phyloP scores from a whole-genome alignment of 2,329 filamentous ascomycete species.

The Trichoderma asperellum region DNA sequence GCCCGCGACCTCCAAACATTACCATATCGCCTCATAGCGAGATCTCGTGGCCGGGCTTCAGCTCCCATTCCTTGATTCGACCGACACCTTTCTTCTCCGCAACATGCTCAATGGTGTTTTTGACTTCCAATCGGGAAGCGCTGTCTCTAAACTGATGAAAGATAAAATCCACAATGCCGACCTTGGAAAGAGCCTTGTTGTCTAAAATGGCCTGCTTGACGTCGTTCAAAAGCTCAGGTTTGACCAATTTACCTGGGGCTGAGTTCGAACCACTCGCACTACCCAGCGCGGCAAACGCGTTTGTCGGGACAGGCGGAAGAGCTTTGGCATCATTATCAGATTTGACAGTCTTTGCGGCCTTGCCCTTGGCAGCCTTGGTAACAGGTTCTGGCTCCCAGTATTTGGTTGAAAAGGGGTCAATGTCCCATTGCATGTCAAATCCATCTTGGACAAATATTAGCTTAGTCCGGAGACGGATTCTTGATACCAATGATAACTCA shows the following conservation, averaged over 20 bases:
- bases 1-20: conserved; percentile 2
- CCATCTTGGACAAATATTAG: conserved; percentile 44
- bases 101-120: conserved; percentile 48
- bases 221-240: conserved; percentile 47
- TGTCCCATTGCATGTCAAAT: conserved; percentile 56
- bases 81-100: conserved; percentile 47
- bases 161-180: conserved; percentile 47
- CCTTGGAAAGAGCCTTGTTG: conserved; percentile 47
- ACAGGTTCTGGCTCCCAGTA: conserved; percentile 69
- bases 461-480: background rate
- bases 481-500: conserved; percentile 46
- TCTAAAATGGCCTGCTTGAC: conserved; percentile 49
- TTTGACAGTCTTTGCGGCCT: conserved; percentile 11
- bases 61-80: conserved; percentile 45
- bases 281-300: conserved; percentile 45
- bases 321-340: conserved; percentile 36
- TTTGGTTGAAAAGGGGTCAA: conserved; percentile 80
- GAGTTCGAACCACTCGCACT: conserved; percentile 29
- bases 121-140: conserved; percentile 47
- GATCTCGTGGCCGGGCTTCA: conserved; percentile 47
- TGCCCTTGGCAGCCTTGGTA: conserved; percentile 31
- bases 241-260: conserved; percentile 41
- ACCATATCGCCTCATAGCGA: conserved; percentile 32
- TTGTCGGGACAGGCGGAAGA: conserved; percentile 42
- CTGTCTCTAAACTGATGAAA: conserved; percentile 45